phyloP scores from a whole-genome alignment of 495 filamentous ascomycete genomes.

The Podospora conica region DNA sequence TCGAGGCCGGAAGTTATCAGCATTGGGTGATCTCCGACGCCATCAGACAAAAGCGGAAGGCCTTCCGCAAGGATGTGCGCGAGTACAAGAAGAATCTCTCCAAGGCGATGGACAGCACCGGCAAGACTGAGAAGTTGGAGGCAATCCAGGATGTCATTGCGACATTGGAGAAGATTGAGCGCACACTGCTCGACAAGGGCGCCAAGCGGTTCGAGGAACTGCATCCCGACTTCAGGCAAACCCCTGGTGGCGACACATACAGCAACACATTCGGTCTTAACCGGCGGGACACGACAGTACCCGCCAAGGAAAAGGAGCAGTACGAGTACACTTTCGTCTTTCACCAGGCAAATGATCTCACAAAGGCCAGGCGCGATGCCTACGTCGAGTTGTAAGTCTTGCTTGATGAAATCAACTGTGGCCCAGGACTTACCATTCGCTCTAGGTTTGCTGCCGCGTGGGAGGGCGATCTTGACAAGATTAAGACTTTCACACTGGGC shows the following conservation, averaged over 20 bases:
- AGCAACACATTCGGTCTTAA: neutral
- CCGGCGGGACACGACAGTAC: neutral
- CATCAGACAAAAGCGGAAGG: slow-evolving; percentile 15
- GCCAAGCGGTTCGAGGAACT: slow-evolving; percentile 62
- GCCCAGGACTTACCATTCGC: slow-evolving; percentile 22
- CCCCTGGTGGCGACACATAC: neutral
- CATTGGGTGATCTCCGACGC: slow-evolving; percentile 41
- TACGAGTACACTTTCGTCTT: slow-evolving; percentile 50
- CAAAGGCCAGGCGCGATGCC: slow-evolving; percentile 42
- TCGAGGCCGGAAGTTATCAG: slow-evolving; percentile 47
- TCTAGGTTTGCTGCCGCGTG: slow-evolving; percentile 63
- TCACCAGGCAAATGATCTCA: slow-evolving; percentile 39
- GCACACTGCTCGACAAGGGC: slow-evolving; percentile 44
- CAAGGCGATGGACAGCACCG: slow-evolving; percentile 22
- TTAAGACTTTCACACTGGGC: slow-evolving; percentile 44
- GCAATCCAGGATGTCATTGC: slow-evolving; percentile 42
- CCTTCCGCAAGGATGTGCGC: slow-evolving; percentile 18
- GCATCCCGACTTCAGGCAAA: slow-evolving; percentile 42
- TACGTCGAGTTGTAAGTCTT: slow-evolving; percentile 49
- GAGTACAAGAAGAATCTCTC: slow-evolving; percentile 29
- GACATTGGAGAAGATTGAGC: slow-evolving; percentile 49
- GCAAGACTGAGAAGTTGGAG: slow-evolving; percentile 44
- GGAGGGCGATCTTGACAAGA: slow-evolving; percentile 54
- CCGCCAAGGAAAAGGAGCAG: slow-evolving; percentile 10
- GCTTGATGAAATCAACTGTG: neutral